phyloP scores from a whole-genome alignment of 306 rosid species.

The Nissolia schottii region DNA sequence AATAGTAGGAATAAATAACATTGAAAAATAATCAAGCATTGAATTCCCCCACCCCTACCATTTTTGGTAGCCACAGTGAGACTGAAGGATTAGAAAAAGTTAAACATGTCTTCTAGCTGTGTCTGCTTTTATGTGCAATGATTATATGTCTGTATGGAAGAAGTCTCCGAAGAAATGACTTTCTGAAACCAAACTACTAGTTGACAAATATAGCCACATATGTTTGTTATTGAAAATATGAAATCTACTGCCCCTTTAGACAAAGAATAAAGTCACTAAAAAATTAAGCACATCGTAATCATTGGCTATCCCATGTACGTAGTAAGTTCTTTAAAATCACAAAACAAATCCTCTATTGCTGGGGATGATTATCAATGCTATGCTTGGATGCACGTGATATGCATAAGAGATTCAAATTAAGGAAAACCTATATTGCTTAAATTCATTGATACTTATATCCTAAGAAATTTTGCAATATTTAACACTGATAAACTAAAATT shows the following conservation, averaged over 20 bases:
- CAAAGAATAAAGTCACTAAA: neutral
- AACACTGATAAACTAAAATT: neutral
- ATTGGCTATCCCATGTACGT: neutral
- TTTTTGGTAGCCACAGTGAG: neutral
- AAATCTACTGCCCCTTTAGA: slow-evolving; percentile 7
- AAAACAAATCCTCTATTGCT: neutral
- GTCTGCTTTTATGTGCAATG: neutral
- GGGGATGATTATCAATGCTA: neutral
- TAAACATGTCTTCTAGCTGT: neutral
- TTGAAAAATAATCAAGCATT: neutral
- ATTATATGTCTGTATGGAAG: neutral
- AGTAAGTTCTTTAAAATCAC: neutral
- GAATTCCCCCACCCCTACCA: neutral
- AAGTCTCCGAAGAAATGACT: neutral
- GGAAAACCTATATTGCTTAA: slow-evolving; percentile 1
- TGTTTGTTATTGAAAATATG: neutral
- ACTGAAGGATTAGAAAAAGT: neutral
- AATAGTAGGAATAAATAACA: neutral
- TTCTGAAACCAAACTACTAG: slow-evolving; percentile 1
- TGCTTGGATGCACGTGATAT: neutral
- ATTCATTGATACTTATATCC: neutral
- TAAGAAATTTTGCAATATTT: neutral
- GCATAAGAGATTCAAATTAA: neutral
- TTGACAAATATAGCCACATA: neutral
- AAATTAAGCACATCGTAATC: neutral